Evolutionary conservation across 2,329 filamentous ascomycete species (phyloP).

Genomic region (Cordyceps pruinosa): DNA sequence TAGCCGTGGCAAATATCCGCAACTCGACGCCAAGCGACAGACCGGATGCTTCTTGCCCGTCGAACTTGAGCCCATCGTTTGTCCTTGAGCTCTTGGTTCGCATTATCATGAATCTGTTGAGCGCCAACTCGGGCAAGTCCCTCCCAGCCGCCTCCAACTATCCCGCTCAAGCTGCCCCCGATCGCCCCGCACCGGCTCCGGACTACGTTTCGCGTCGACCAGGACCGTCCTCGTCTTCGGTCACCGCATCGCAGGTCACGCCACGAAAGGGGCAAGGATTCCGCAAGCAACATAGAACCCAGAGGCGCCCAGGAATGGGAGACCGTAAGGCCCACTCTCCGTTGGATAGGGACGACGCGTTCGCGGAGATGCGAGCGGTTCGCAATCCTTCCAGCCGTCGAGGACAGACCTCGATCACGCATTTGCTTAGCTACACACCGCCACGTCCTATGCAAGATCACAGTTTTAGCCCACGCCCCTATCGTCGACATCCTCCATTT

Average conservation of each 20-base stretch:
- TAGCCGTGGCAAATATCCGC: conserved; percentile 4
- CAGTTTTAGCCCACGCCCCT: conserved; percentile 45
- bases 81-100: neutral
- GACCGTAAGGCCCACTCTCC: conserved; percentile 26
- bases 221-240: conserved; percentile 28
- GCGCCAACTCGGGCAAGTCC: conserved; percentile 41
- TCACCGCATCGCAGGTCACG: conserved; percentile 28
- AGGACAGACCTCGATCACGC: conserved; percentile 94
- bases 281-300: conserved; percentile 78
- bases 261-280: conserved; percentile 69
- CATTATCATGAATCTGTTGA: conserved; percentile 28
- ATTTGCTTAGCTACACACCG: conserved; percentile 85
- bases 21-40: conserved; percentile 15
- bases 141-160: conserved; percentile 38
- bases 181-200: conserved; percentile 39
- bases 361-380: conserved; percentile 66
- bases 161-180: conserved; percentile 32
- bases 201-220: conserved; percentile 46
- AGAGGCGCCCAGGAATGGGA: conserved; percentile 57
- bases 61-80: conserved; percentile 9
- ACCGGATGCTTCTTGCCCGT: conserved; percentile 12
- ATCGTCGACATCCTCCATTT: conserved; percentile 70
- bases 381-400: conserved; percentile 61
- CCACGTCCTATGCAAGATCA: conserved; percentile 62
- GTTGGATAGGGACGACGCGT: conserved; percentile 73